phyloP scores from a whole-genome alignment of 495 filamentous ascomycete genomes.

The Penicillium pulvis region DNA sequence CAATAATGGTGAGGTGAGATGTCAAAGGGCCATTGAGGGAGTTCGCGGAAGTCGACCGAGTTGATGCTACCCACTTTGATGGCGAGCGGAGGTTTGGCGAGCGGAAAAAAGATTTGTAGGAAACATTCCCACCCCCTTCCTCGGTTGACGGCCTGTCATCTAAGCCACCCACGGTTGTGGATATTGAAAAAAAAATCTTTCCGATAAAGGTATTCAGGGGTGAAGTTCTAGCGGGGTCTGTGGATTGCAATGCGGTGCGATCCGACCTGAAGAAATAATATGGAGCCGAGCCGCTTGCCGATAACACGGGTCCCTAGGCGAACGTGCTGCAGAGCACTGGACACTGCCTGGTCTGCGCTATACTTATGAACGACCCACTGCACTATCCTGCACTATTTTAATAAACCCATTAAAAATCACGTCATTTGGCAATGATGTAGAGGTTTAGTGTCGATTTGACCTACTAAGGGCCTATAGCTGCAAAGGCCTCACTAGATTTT shows the following conservation, averaged over 20 bases:
- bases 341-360: not conserved
- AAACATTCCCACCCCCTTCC: not conserved
- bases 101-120: conserved; percentile 2
- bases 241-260: conserved; percentile 12
- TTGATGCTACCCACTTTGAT: conserved; percentile 8
- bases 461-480: no score
- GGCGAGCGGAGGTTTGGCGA: not conserved
- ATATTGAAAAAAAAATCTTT: not conserved
- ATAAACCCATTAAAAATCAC: no score
- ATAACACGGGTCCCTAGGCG: not conserved
- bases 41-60: conserved; percentile 26
- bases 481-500: no score
- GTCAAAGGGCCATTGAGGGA: conserved; percentile 1
- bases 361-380: not conserved
- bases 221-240: not conserved
- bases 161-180: conserved; percentile 1
- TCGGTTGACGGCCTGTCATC: conserved; percentile 1
- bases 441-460: no score
- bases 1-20: not conserved
- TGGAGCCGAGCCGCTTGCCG: conserved; percentile 8
- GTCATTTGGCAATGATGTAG: no score
- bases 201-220: not conserved
- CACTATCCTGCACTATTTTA: not conserved
- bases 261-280: conserved; percentile 21
- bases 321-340: not conserved